Evolutionary conservation across 768 basidiomycete species (phyloP).

Genomic region (Leccinum subgranulosum): DNA sequence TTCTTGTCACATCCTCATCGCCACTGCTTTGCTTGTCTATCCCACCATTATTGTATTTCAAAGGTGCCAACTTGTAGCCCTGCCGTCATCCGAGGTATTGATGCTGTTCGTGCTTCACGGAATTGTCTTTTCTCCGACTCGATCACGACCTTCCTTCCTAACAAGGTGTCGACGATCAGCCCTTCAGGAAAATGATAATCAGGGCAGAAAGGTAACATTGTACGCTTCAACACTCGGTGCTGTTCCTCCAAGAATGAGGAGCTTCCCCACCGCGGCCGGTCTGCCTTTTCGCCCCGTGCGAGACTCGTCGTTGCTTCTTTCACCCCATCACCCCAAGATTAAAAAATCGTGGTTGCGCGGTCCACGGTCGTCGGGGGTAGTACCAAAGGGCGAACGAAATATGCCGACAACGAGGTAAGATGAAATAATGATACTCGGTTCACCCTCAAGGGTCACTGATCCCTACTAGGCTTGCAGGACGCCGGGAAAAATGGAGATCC

Average conservation of each 20-base stretch:
- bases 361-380: constrained; percentile 5
- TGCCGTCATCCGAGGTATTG: constrained; percentile 9
- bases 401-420: constrained; percentile 17
- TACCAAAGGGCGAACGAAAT: neutral
- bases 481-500: neutral
- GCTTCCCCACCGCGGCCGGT: constrained; percentile 7
- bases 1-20: constrained; percentile 9
- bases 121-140: constrained; percentile 5
- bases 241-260: constrained; percentile 8
- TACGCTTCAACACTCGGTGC: neutral
- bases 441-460: neutral
- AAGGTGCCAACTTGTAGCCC: constrained; percentile 3
- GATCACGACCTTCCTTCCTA: constrained; percentile 15
- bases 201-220: constrained; percentile 6
- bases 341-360: constrained; percentile 16
- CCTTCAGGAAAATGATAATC: constrained; percentile 11
- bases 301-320: constrained; percentile 12
- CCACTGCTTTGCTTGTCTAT: constrained; percentile 7
- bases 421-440: constrained; percentile 1
- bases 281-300: constrained; percentile 1
- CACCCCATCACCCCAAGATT: constrained; percentile 14
- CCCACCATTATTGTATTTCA: constrained; percentile 18
- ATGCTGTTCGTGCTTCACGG: constrained; percentile 18
- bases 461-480: neutral
- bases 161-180: constrained; percentile 17